These are phyloP conservation scores for Rhodotorula paludigena DNA, from an alignment of 768 basidiomycete genomes.

Conservation along the genomic window DNA sequence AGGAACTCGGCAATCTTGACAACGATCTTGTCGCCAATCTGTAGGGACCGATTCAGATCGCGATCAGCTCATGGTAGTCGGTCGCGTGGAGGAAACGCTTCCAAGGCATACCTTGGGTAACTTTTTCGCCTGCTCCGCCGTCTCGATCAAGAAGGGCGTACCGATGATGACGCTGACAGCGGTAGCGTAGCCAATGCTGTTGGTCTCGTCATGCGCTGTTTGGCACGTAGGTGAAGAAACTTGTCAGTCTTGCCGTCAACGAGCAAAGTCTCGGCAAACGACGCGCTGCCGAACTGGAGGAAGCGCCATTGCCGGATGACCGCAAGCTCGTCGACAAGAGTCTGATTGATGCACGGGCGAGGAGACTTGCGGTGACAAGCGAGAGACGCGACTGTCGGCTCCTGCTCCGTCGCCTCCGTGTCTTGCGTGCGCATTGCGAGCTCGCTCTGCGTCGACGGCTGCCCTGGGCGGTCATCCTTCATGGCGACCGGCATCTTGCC, in stretches of 20 bases:
- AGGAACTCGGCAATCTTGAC: constrained; percentile 18
- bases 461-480: no score
- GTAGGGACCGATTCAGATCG: no score
- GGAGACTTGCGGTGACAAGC: constrained; percentile 1
- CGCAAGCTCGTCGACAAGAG: background rate
- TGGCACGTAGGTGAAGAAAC: background rate
- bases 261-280: background rate
- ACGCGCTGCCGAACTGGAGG: constrained; percentile 12
- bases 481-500: no score
- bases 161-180: constrained; percentile 16
- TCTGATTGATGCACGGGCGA: constrained; percentile 24
- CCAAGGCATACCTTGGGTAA: constrained; percentile 10
- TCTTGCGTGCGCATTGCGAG: no score
- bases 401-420: background rate
- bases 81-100: background rate
- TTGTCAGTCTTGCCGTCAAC: no score
- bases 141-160: constrained; percentile 13
- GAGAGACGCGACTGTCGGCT: background rate
- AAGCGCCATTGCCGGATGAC: background rate
- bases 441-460: no score
- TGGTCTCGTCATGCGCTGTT: background rate
- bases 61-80: background rate
- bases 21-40: constrained; percentile 25
- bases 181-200: constrained; percentile 13
- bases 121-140: constrained; percentile 10